These are phyloP conservation scores for Dryadomyces sulphureus DNA, from an alignment of 2,329 filamentous ascomycete genomes.

Conservation along the genomic window DNA sequence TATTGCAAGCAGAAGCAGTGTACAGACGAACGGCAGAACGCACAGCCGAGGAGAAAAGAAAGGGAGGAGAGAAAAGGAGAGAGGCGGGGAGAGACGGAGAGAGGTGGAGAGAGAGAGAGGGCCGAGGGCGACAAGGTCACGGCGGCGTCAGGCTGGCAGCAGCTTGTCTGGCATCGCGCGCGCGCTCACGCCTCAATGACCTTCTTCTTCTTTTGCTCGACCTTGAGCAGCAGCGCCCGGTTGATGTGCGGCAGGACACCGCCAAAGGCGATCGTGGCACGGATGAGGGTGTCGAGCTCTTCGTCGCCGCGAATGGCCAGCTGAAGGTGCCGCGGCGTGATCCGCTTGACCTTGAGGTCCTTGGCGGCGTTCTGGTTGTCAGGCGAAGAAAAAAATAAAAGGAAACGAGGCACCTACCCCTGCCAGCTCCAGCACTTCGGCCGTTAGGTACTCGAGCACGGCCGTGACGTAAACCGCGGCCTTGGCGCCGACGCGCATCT, in stretches of 20 bases:
- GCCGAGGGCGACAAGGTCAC: neutral
- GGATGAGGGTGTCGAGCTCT: slow-evolving; percentile 93
- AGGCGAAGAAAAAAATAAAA: slow-evolving; percentile 1
- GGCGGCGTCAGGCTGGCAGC: neutral
- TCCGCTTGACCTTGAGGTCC: slow-evolving; percentile 99
- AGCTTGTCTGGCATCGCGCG: neutral
- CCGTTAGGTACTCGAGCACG: slow-evolving; percentile 93
- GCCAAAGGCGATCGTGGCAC: slow-evolving; percentile 94
- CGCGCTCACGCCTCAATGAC: slow-evolving; percentile 17
- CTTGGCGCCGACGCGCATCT: slow-evolving; percentile 98
- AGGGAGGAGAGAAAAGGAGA: neutral
- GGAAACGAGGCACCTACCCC: slow-evolving; percentile 44
- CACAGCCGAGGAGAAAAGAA: neutral
- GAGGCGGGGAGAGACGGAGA: neutral
- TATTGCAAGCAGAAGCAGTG: too few species aligned
- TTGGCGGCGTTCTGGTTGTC: slow-evolving; percentile 72
- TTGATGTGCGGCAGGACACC: slow-evolving; percentile 99
- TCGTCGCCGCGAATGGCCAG: slow-evolving; percentile 97
- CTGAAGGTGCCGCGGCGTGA: slow-evolving; percentile 93
- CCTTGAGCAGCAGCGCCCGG: slow-evolving; percentile 60
- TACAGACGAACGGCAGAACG: too few species aligned
- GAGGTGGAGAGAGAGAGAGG: neutral
- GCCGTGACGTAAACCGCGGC: slow-evolving; percentile 96
- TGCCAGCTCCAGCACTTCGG: slow-evolving; percentile 93
- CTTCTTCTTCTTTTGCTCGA: slow-evolving; percentile 27